Conservation (phyloP, 2,329 filamentous ascomycete genomes). For the Cryphonectria parasitica region DNA sequence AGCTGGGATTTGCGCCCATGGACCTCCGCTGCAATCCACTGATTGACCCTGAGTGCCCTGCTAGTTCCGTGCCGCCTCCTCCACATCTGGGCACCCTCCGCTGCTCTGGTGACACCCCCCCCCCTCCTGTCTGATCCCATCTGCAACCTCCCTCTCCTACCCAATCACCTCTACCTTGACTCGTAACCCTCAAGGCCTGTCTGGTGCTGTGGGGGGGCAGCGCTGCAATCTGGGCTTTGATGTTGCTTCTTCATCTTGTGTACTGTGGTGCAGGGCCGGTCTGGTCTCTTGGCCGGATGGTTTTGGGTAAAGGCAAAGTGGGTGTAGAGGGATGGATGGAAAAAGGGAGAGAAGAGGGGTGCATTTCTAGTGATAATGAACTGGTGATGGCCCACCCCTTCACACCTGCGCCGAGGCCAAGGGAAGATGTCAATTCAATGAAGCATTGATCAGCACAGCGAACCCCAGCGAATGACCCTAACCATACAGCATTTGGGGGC, state of each 20-base stretch:
- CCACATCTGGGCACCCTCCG: conserved; percentile 11
- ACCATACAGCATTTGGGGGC: neutral
- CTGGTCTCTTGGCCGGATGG: neutral
- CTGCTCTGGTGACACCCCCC: conserved; percentile 4
- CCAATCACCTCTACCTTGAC: conserved; percentile 2
- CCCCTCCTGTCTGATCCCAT: neutral
- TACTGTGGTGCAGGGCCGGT: neutral
- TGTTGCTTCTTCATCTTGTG: neutral
- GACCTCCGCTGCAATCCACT: conserved; percentile 8
- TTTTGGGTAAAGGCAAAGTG: neutral
- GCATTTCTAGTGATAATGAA: neutral
- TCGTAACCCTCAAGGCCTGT: neutral
- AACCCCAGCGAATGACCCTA: neutral
- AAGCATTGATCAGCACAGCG: conserved; percentile 4
- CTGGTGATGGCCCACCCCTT: neutral
- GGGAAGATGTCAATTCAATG: conserved; percentile 1
- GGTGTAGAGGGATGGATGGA: neutral
- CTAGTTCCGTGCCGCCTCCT: conserved; percentile 4
- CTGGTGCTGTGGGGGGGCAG: neutral
- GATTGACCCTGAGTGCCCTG: conserved; percentile 1
- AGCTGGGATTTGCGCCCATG: conserved; percentile 18
- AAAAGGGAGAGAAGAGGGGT: neutral
- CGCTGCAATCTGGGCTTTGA: neutral
- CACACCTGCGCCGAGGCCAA: neutral
- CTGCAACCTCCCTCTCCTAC: neutral